Conservation (phyloP, 2,329 filamentous ascomycete genomes). For the Aspergillus chevalieri region DNA sequence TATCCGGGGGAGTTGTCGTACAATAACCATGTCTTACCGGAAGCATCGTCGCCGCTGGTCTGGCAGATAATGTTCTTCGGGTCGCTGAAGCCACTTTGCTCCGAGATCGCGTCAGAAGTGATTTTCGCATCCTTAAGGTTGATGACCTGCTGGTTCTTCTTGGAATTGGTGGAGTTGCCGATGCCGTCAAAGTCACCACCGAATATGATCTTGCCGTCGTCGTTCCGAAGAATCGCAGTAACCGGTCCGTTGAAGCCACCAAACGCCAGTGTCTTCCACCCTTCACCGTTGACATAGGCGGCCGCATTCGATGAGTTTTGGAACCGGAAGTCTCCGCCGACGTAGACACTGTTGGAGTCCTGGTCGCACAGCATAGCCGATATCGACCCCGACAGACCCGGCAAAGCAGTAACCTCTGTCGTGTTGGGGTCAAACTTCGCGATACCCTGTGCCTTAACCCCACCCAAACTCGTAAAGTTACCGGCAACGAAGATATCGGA, state of each 20-base stretch:
- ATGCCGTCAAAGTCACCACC: slow-evolving; percentile 84
- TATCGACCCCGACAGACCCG: slow-evolving; percentile 78
- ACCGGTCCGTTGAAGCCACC: slow-evolving; percentile 92
- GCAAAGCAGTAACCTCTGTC: slow-evolving; percentile 62
- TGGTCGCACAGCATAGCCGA: slow-evolving; percentile 77
- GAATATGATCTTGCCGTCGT: slow-evolving; percentile 82
- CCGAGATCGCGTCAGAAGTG: slow-evolving; percentile 55
- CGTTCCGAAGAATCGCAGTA: slow-evolving; percentile 71
- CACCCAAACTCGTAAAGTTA: slow-evolving; percentile 88
- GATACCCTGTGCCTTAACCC: slow-evolving; percentile 67
- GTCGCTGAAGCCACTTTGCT: slow-evolving; percentile 62
- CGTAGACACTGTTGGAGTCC: slow-evolving; percentile 71
- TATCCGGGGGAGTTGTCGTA: slow-evolving; percentile 67
- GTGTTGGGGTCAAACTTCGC: slow-evolving; percentile 74
- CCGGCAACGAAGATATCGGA: slow-evolving; percentile 80
- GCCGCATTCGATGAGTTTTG: slow-evolving; percentile 84
- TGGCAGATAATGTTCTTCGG: slow-evolving; percentile 81
- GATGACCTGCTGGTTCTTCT: slow-evolving; percentile 67
- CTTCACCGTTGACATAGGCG: slow-evolving; percentile 62
- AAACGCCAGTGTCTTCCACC: slow-evolving; percentile 79
- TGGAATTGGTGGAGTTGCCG: slow-evolving; percentile 62
- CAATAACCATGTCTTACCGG: slow-evolving; percentile 79
- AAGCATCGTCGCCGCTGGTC: slow-evolving; percentile 56
- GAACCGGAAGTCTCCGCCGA: slow-evolving; percentile 79
- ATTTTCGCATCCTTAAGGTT: slow-evolving; percentile 77